phyloP scores from a whole-genome alignment of 2,329 filamentous ascomycete species.

The Magnaporthiopsis incrustans region DNA sequence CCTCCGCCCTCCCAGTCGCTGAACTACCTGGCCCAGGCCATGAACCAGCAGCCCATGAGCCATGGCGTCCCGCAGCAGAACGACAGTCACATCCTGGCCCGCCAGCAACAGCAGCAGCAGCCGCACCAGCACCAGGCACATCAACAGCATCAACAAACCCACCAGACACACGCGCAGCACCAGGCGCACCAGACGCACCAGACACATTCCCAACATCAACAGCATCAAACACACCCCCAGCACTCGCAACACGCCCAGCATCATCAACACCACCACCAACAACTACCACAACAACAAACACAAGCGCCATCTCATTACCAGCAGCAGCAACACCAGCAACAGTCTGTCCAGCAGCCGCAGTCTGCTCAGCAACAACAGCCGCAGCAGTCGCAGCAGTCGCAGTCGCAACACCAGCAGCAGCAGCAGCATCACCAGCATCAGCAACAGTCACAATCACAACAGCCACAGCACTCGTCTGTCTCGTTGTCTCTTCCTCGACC shows the following conservation, averaged over 20 bases:
- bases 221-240: slow-evolving; percentile 11
- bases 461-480: slow-evolving; percentile 8
- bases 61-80: slow-evolving; percentile 15
- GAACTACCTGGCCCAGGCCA: slow-evolving; percentile 26
- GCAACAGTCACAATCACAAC: slow-evolving; percentile 13
- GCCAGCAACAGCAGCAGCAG: slow-evolving; percentile 10
- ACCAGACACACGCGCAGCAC: slow-evolving; percentile 13
- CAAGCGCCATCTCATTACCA: slow-evolving; percentile 11
- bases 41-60: slow-evolving; percentile 24
- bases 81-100: slow-evolving; percentile 6
- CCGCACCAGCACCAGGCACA: slow-evolving; percentile 16
- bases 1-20: slow-evolving; percentile 24
- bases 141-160: slow-evolving; percentile 15
- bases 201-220: slow-evolving; percentile 11
- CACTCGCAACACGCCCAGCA: slow-evolving; percentile 15
- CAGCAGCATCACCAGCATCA: slow-evolving; percentile 13
- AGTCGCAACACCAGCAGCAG: slow-evolving; percentile 13
- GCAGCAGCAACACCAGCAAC: slow-evolving; percentile 16
- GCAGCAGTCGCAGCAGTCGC: slow-evolving; percentile 12
- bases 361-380: slow-evolving; percentile 12
- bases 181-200: slow-evolving; percentile 14
- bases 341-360: slow-evolving; percentile 16
- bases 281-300: neutral
- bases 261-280: slow-evolving; percentile 9
- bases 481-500: slow-evolving; percentile 14